Evolutionary conservation across 352 stramenopile species (phyloP).

Genomic region (Globisporangium alternatum): DNA sequence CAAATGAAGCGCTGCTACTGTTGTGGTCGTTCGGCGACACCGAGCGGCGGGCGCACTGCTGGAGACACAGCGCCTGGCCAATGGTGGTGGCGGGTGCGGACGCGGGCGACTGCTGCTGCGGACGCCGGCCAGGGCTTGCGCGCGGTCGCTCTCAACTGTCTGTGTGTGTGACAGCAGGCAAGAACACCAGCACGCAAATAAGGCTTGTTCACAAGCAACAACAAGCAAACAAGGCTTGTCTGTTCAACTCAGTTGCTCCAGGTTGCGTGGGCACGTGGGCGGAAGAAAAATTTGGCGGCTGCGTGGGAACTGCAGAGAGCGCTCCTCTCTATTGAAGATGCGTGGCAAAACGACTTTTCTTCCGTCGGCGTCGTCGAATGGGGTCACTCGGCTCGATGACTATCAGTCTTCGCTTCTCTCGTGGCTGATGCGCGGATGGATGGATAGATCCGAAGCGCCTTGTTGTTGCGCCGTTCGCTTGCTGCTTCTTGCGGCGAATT

Average conservation of each 20-base stretch:
- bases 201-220: background rate
- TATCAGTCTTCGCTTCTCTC: background rate
- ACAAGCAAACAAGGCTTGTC: background rate
- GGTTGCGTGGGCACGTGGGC: background rate
- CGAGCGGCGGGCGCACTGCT: slow-evolving; percentile 31
- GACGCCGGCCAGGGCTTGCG: slow-evolving; percentile 2
- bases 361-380: background rate
- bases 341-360: background rate
- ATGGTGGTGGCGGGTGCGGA: slow-evolving; percentile 36
- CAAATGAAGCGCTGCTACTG: slow-evolving; percentile 13
- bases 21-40: slow-evolving; percentile 3
- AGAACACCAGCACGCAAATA: background rate
- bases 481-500: background rate
- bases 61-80: slow-evolving; percentile 52
- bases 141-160: slow-evolving; percentile 14
- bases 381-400: background rate
- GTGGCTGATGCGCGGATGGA: background rate
- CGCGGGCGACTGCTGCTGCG: slow-evolving; percentile 1
- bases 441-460: background rate
- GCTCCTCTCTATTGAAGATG: slow-evolving; percentile 2
- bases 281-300: slow-evolving; percentile 1
- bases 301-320: background rate
- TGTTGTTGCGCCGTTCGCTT: background rate
- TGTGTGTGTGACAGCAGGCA: slow-evolving; percentile 1
- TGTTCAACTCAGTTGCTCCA: background rate